Conservation (phyloP, 129 eudicot species). For the Logfia minima region DNA sequence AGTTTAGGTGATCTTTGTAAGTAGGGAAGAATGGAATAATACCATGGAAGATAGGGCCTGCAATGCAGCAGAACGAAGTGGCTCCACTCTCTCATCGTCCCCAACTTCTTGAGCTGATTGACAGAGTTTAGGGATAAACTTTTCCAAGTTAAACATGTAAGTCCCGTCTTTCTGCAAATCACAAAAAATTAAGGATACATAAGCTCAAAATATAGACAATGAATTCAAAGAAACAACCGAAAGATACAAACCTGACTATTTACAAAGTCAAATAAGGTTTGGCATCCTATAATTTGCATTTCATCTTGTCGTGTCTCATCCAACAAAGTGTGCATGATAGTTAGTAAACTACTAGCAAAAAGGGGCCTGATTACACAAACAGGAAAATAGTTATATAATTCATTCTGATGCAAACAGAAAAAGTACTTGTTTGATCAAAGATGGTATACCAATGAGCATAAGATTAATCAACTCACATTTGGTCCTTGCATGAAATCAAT, state of each 20-base stretch:
- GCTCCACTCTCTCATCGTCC: constrained; percentile 47
- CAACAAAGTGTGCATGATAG: constrained; percentile 65
- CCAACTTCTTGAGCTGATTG: constrained; percentile 74
- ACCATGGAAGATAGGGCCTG: constrained; percentile 72
- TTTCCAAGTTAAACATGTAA: constrained; percentile 70
- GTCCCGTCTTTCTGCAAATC: constrained; percentile 57
- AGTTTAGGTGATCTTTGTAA: too few species aligned
- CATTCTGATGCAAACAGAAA: neutral
- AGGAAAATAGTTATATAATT: neutral
- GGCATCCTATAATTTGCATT: constrained; percentile 67
- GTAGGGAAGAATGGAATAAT: constrained; percentile 14
- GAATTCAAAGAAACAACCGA: neutral
- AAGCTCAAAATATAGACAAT: neutral
- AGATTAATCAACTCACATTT: constrained; percentile 60
- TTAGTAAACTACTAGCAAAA: constrained; percentile 72
- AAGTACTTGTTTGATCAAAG: constrained; percentile 1
- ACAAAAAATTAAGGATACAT: constrained; percentile 9
- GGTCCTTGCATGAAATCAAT: constrained; percentile 70
- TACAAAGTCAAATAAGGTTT: constrained; percentile 69
- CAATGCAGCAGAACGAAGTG: constrained; percentile 60
- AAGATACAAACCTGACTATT: constrained; percentile 52
- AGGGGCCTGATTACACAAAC: constrained; percentile 56
- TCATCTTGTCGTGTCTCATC: constrained; percentile 76
- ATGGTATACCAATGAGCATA: neutral
- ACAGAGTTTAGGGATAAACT: constrained; percentile 67